phyloP scores from a whole-genome alignment of 768 basidiomycete species.

The Myochromella boudieri region DNA sequence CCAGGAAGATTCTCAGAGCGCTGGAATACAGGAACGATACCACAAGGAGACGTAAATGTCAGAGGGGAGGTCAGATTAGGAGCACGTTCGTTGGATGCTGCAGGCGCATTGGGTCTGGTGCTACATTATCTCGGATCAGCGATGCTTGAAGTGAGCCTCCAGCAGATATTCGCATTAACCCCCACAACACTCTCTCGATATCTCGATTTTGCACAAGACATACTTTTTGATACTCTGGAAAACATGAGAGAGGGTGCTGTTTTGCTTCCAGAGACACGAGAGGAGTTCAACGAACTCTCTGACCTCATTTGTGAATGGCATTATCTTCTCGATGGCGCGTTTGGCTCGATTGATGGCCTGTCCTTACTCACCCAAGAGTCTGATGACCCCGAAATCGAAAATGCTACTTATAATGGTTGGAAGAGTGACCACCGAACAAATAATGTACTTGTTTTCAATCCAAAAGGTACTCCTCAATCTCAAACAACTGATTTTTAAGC shows the following conservation, averaged over 20 bases:
- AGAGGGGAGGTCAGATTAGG: slow-evolving; percentile 23
- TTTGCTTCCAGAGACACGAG: slow-evolving; percentile 19
- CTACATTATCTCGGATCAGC: slow-evolving; percentile 44
- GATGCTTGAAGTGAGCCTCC: slow-evolving; percentile 37
- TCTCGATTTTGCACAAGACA: slow-evolving; percentile 28
- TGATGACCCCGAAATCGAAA: slow-evolving; percentile 39
- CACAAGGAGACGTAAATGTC: slow-evolving; percentile 26
- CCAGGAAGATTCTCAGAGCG: slow-evolving; percentile 28
- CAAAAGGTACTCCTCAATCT: slow-evolving; percentile 23
- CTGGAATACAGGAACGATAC: slow-evolving; percentile 29
- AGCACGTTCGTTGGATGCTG: slow-evolving; percentile 34
- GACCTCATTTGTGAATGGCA: slow-evolving; percentile 29
- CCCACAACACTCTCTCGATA: slow-evolving; percentile 37
- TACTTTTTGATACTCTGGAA: slow-evolving; percentile 29
- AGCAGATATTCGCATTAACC: slow-evolving; percentile 45
- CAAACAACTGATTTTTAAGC: slow-evolving; percentile 4
- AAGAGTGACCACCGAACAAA: slow-evolving; percentile 37
- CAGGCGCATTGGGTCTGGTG: slow-evolving; percentile 38
- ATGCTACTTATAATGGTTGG: slow-evolving; percentile 45
- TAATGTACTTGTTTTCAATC: slow-evolving; percentile 30
- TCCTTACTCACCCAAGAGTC: slow-evolving; percentile 31
- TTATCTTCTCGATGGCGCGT: slow-evolving; percentile 33
- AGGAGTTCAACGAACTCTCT: slow-evolving; percentile 27
- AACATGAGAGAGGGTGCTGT: slow-evolving; percentile 29
- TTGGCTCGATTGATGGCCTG: slow-evolving; percentile 42